Percentiles rank a stretch among this genome's conserved stretches.
phyloP scores from a whole-genome alignment of 2,329 filamentous ascomycete species.

The Aspergillus viridinutans region DNA sequence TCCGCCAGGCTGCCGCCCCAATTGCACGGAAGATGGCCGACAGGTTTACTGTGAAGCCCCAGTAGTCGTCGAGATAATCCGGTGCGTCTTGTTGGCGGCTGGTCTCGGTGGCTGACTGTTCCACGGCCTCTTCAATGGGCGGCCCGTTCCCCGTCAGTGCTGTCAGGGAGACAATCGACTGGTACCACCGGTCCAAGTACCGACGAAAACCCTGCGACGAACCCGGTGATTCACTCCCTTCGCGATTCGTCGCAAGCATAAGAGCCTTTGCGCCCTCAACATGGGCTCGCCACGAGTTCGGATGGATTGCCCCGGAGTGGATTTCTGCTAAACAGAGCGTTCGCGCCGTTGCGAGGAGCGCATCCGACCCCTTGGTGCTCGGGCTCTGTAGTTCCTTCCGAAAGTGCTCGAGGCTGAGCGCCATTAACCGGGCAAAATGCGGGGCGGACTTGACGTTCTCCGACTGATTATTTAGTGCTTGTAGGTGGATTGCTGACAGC shows the following conservation, averaged over 20 bases:
- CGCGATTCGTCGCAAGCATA: conserved; percentile 23
- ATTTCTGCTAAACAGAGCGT: conserved; percentile 43
- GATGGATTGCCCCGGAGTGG: conserved; percentile 38
- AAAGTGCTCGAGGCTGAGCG: conserved; percentile 40
- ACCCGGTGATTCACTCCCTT: conserved; percentile 18
- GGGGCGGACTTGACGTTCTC: conserved; percentile 35
- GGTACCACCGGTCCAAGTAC: conserved; percentile 40
- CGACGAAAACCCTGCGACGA: conserved; percentile 31
- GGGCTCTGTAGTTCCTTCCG: conserved; percentile 37
- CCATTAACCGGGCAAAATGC: conserved; percentile 37
- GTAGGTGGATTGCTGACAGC: conserved; percentile 40
- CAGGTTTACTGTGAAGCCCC: conserved; percentile 39
- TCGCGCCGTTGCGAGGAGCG: conserved; percentile 39
- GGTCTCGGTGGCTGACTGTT: conserved; percentile 13
- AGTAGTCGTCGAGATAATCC: conserved; percentile 42
- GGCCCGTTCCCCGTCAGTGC: conserved; percentile 38
- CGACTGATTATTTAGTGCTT: conserved; percentile 33
- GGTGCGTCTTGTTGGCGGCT: conserved; percentile 14
- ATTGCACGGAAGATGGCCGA: conserved; percentile 38
- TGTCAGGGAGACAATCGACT: conserved; percentile 40
- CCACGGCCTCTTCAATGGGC: conserved; percentile 26
- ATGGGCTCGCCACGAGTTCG: conserved; percentile 42
- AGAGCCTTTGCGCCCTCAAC: conserved; percentile 40
- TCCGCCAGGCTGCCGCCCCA: conserved; percentile 33
- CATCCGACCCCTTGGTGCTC: conserved; percentile 27